Percentiles rank a stretch among this genome's conserved stretches.
phyloP scores from a whole-genome alignment of 371 early-diverging fungal genomes.

The Rhizoclosmatium hyalinum region DNA sequence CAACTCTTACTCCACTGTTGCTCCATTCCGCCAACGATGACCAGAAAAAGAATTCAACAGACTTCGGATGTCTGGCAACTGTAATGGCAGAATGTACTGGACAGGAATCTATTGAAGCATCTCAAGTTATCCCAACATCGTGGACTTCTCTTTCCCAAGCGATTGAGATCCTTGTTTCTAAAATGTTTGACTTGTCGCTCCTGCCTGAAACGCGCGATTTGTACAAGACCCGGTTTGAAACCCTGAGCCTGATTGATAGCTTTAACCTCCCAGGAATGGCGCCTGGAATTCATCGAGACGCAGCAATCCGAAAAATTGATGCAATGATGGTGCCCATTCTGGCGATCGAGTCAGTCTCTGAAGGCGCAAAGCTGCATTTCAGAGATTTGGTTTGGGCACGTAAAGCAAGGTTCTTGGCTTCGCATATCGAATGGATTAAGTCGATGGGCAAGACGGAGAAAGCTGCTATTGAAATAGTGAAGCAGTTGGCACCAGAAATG shows the following conservation, averaged over 20 bases:
- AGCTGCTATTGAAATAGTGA: too few relatives aligned
- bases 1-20: background rate
- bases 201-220: too few relatives aligned
- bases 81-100: too few relatives aligned
- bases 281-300: too few relatives aligned
- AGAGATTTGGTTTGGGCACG: background rate
- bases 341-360: background rate
- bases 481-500: background rate
- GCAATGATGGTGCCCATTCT: background rate
- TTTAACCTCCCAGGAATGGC: too few relatives aligned
- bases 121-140: background rate
- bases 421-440: background rate
- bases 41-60: background rate
- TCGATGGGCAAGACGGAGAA: background rate
- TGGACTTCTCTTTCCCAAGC: background rate
- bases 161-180: background rate
- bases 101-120: background rate
- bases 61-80: too few relatives aligned
- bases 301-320: background rate
- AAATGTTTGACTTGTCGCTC: too few relatives aligned
- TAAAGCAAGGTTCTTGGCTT: background rate
- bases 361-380: background rate
- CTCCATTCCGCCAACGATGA: background rate
- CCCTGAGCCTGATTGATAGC: too few relatives aligned
- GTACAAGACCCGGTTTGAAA: too few relatives aligned